A percentile compares a stretch with the other conserved stretches of the same genome.
phyloP scores from a whole-genome alignment of 192 early-diverging fungal species.

The Linnemannia elongata region DNA sequence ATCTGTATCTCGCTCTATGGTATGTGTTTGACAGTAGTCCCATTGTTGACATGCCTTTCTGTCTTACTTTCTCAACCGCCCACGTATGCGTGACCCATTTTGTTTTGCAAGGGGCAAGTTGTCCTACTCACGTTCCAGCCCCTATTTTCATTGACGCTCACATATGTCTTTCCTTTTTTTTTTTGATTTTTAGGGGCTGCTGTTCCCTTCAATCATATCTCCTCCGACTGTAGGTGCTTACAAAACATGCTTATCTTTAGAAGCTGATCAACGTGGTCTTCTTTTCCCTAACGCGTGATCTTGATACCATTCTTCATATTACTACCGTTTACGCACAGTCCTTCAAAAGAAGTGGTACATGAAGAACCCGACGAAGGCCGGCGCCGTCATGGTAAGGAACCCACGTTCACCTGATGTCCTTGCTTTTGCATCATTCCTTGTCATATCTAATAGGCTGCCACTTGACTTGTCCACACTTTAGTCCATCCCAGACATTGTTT shows the following conservation, averaged over 20 bases:
- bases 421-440: too few relatives aligned
- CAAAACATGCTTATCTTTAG: not conserved
- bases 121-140: not conserved
- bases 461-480: conserved; percentile 35
- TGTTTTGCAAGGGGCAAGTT: not conserved
- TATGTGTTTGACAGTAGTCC: not conserved
- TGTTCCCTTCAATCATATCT: conserved; percentile 75
- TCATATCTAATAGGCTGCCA: not conserved
- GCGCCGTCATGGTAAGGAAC: conserved; percentile 58
- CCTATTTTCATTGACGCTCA: not conserved
- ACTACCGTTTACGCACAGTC: conserved; percentile 35
- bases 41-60: not conserved
- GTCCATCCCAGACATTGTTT: conserved; percentile 75
- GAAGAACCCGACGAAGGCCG: conserved; percentile 65
- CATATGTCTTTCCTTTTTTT: not conserved
- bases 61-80: not conserved
- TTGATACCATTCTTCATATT: not conserved
- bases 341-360: conserved; percentile 75
- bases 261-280: not conserved
- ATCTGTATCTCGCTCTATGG: conserved; percentile 44
- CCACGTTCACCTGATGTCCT: not conserved
- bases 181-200: conserved; percentile 60
- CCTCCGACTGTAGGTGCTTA: conserved; percentile 67
- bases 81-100: not conserved
- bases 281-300: not conserved